These are phyloP conservation scores for Ophiostoma triangulosporum DNA, from an alignment of 2,329 filamentous ascomycete species.

Conservation along the genomic window DNA sequence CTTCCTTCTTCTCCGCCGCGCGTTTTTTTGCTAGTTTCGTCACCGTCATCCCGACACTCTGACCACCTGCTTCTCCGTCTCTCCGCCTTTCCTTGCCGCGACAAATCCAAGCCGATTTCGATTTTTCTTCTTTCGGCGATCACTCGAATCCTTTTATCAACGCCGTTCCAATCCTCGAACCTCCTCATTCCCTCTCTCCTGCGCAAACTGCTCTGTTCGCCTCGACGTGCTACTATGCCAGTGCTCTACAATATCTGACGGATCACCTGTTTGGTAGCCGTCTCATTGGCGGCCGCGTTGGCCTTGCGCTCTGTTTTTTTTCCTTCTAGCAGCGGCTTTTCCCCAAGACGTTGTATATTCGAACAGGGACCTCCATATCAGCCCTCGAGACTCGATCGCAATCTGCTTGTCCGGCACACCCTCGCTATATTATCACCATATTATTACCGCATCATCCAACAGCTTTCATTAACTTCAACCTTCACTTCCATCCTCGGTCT, in stretches of 20 bases:
- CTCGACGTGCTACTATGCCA: conserved; percentile 11
- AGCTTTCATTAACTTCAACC: no score
- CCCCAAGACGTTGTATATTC: background rate
- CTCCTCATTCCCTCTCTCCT: background rate
- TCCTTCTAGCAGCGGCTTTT: background rate
- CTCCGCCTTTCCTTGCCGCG: background rate
- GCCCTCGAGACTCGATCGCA: background rate
- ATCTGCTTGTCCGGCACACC: background rate
- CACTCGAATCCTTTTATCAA: background rate
- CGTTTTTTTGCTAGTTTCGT: background rate
- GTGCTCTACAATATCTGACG: conserved; percentile 7
- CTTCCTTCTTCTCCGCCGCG: no score
- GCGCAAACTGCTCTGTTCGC: background rate
- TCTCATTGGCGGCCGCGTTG: conserved; percentile 8
- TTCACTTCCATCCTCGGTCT: background rate
- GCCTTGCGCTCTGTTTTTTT: background rate
- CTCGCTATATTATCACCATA: background rate
- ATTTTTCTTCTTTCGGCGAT: background rate
- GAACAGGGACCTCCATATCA: background rate
- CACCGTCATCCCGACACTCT: no score
- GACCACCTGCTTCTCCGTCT: background rate
- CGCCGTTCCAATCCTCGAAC: background rate
- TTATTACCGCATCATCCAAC: background rate
- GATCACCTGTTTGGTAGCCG: conserved; percentile 12
- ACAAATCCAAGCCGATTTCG: background rate